Percentiles rank a stretch among this genome's conserved stretches.
Conservation (phyloP, 2,329 filamentous ascomycete genomes). For the Aspergillus chevalieri region DNA sequence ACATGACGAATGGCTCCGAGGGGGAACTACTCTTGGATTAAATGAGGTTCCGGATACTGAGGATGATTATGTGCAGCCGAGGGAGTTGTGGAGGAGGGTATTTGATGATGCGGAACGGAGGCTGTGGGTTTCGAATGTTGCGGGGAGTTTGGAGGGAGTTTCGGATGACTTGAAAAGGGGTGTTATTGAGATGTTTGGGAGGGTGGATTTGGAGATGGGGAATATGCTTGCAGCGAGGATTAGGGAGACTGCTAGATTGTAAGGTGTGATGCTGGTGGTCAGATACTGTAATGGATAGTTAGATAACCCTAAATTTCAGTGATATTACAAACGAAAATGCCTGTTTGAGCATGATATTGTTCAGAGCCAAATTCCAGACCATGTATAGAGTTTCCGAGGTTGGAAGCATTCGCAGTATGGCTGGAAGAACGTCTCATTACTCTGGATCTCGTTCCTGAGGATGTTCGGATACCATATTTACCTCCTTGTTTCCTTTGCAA, state of each 20-base stretch:
- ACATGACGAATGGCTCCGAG: slow-evolving; percentile 16
- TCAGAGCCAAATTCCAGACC: too few relatives aligned
- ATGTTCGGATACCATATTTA: too few relatives aligned
- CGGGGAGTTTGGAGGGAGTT: slow-evolving; percentile 18
- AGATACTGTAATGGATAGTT: neutral
- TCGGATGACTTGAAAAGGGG: slow-evolving; percentile 10
- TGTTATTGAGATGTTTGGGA: slow-evolving; percentile 15
- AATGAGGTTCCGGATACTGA: slow-evolving; percentile 21
- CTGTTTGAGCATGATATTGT: too few relatives aligned
- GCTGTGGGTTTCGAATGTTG: slow-evolving; percentile 17
- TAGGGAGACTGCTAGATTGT: neutral
- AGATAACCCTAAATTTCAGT: neutral
- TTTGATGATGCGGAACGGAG: slow-evolving; percentile 20
- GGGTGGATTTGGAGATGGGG: slow-evolving; percentile 15
- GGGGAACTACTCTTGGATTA: slow-evolving; percentile 16
- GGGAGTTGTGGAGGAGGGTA: slow-evolving; percentile 23
- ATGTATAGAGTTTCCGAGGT: too few relatives aligned
- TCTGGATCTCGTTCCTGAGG: too few relatives aligned
- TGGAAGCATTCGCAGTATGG: too few relatives aligned
- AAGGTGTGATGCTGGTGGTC: neutral
- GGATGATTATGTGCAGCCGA: slow-evolving; percentile 26
- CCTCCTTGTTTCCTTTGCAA: too few relatives aligned
- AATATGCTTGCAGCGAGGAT: slow-evolving; percentile 8
- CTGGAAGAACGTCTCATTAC: too few relatives aligned
- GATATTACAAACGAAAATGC: too few relatives aligned